A percentile compares a stretch with the other conserved stretches of the same genome.
Evolutionary conservation across 352 stramenopile species (phyloP).

Genomic region (Pilasporangium apinafurcum): DNA sequence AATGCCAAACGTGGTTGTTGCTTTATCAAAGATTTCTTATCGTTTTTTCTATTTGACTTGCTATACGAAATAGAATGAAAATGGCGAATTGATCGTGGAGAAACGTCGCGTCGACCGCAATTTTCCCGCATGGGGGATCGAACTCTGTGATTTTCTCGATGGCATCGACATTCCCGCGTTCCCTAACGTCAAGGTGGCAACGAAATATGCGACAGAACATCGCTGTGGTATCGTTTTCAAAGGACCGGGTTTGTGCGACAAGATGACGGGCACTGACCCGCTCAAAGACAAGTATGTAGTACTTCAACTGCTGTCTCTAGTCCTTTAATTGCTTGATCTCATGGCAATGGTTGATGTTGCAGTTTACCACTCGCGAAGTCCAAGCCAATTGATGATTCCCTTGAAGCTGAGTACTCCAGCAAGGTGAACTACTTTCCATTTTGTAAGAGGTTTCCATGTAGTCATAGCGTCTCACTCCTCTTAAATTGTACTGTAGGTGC

Average conservation of each 20-base stretch:
- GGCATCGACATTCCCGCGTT: conserved; percentile 50
- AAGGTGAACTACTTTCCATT: conserved; percentile 19
- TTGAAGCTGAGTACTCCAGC: conserved; percentile 71
- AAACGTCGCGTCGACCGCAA: conserved; percentile 78
- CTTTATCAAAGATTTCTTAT: neutral
- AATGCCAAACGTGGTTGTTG: neutral
- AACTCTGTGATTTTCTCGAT: conserved; percentile 75
- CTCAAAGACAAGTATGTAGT: conserved; percentile 80
- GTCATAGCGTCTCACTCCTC: too few relatives aligned
- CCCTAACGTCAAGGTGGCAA: conserved; percentile 58
- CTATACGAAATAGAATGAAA: conserved; percentile 24
- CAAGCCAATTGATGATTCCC: conserved; percentile 48
- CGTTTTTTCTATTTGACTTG: neutral
- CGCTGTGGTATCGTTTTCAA: conserved; percentile 86
- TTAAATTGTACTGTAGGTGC: conserved; percentile 13
- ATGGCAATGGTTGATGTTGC: conserved; percentile 5
- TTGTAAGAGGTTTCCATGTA: conserved; percentile 1
- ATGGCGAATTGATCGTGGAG: conserved; percentile 57
- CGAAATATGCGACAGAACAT: conserved; percentile 86
- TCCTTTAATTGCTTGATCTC: neutral
- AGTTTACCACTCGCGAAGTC: conserved; percentile 65
- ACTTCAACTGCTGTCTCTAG: neutral
- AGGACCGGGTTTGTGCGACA: conserved; percentile 67
- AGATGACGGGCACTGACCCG: conserved; percentile 83
- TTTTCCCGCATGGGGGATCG: conserved; percentile 76